A percentile compares a stretch with the other conserved stretches of the same genome.
These are phyloP conservation scores for Quercus suber DNA, from an alignment of 306 rosid species.

Conservation along the genomic window DNA sequence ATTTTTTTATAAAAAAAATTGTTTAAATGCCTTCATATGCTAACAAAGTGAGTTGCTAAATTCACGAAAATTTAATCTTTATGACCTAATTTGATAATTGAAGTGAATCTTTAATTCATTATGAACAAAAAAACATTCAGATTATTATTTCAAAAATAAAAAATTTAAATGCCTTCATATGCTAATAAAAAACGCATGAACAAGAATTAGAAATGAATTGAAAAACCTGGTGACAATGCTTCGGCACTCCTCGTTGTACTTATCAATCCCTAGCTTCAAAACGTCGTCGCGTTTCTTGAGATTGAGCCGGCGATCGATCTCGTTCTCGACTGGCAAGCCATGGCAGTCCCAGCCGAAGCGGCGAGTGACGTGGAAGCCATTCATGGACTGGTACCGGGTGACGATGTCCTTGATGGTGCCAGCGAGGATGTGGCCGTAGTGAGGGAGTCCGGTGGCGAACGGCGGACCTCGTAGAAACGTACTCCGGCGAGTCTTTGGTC, in stretches of 20 bases:
- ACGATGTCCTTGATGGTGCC: slow-evolving; percentile 95
- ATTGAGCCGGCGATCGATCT: slow-evolving; percentile 71
- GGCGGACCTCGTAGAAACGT: slow-evolving; percentile 97
- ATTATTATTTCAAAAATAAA: no score
- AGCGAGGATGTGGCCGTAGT: slow-evolving; percentile 94
- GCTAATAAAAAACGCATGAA: no score
- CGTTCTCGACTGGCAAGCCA: slow-evolving; percentile 88
- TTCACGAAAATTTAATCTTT: no score
- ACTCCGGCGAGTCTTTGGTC: slow-evolving; percentile 62
- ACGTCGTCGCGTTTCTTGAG: slow-evolving; percentile 79
- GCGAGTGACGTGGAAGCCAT: slow-evolving; percentile 90
- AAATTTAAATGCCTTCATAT: no score
- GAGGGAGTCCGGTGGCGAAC: slow-evolving; percentile 97
- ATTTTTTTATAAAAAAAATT: no score
- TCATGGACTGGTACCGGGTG: slow-evolving; percentile 83
- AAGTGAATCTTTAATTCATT: no score
- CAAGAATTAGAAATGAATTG: no score
- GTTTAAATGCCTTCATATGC: no score
- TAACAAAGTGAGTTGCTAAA: no score
- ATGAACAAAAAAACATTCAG: no score
- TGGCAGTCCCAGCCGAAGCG: slow-evolving; percentile 99
- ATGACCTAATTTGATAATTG: no score
- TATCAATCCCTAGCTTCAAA: slow-evolving; percentile 65
- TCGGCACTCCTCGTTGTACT: slow-evolving; percentile 86
- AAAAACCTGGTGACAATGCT: slow-evolving; percentile 48